Base-by-base conservation (phyloP, 2,329 filamentous ascomycete genomes). In the Claviceps fusiformis region DNA sequence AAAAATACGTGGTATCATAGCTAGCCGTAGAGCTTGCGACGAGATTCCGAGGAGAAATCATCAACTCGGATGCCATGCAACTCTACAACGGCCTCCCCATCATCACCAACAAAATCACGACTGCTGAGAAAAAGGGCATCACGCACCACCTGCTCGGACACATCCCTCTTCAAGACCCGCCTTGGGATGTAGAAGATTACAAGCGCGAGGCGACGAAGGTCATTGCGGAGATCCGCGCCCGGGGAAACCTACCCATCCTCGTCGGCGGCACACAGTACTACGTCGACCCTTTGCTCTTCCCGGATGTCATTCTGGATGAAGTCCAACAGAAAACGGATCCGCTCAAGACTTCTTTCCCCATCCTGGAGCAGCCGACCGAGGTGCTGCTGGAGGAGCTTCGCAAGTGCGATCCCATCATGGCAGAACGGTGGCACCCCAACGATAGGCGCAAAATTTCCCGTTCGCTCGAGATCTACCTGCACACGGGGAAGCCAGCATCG, bases 61-160 rank as follows among this genome's bases (percentile, higher is more conserved):
- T 98, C 72, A 98, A 98, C 67, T 89, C 89, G 50, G 93, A 98
- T 75, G 93, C 93, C 44, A 95, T 98, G 90, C 93, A 98, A 68
- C 83, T 98, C 72, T 98, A 98, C 69, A 79, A 81, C 54, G 93
- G 93, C 3, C 74, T 98, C 47, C 90, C 93, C 5, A 85, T 97
- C 59, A 92, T 97, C 62, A 98, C 93, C 31, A 98, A 98, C 69
- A 95, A 97, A 67, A 87, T 97, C 56, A 81, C 87, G 0, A 53
- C 66, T 0, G 77, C 82, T 24, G 92, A 97, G 67, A 84, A 83
- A 63, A 80, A 85, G 58, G 88, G 86, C 10, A 76, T 98, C 11
- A 86, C 87, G 4, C 93, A 98, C 66, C 92, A 98, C 68, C 74
- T 98, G 3, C 79, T 98, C 29, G 89, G 87, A 53, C 85, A 83